Conservation (phyloP, 2,329 filamentous ascomycete species). For the Colletotrichum viniferum region DNA sequence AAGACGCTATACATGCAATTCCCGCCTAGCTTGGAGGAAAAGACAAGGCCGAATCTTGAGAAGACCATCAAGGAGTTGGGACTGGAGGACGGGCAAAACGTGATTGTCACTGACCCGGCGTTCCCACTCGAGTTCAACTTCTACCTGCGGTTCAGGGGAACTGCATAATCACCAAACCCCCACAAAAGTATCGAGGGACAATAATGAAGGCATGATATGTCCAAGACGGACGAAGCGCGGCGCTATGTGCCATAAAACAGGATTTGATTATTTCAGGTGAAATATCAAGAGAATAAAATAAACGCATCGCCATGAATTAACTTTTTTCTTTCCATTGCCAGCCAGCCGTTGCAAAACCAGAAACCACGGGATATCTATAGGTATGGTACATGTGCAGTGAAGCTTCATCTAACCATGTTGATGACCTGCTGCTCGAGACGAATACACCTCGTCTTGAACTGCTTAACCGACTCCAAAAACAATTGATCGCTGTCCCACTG, state of each 20-base stretch:
- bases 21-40: slow-evolving; percentile 80
- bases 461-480: slow-evolving; percentile 86
- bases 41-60: slow-evolving; percentile 81
- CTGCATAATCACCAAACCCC: background rate
- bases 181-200: background rate
- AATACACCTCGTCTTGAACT: slow-evolving; percentile 84
- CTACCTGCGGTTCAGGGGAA: slow-evolving; percentile 51
- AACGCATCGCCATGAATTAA: background rate
- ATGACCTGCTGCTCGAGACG: slow-evolving; percentile 73
- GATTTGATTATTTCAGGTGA: background rate
- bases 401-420: slow-evolving; percentile 60
- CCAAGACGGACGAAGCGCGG: background rate
- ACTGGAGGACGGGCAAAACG: slow-evolving; percentile 80
- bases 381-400: slow-evolving; percentile 19
- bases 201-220: slow-evolving; percentile 7
- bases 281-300: background rate
- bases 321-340: slow-evolving; percentile 18
- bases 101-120: slow-evolving; percentile 92
- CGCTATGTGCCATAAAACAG: background rate
- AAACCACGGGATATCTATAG: slow-evolving; percentile 22
- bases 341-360: slow-evolving; percentile 14
- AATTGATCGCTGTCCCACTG: slow-evolving; percentile 94
- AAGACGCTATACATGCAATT: slow-evolving; percentile 91
- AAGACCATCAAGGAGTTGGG: slow-evolving; percentile 78
- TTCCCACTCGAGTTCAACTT: slow-evolving; percentile 75